Conservation (phyloP, 371 early-diverging fungal genomes). For the Apophysomyces ossiformis region DNA sequence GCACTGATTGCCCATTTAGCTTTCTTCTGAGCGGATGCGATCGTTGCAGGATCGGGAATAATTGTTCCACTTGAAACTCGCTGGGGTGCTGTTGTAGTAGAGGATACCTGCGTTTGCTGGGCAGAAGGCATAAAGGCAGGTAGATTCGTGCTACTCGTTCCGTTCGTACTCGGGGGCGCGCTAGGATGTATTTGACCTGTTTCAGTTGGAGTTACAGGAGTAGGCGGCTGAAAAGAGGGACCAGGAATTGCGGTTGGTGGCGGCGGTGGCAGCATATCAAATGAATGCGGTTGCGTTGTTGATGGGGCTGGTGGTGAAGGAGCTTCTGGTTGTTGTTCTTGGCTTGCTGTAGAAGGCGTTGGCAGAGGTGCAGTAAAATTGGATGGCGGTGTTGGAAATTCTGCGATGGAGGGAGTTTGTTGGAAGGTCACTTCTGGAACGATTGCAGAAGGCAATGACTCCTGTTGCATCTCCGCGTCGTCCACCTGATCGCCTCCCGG, state of each 20-base stretch:
- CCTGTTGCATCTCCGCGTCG: constrained; percentile 9
- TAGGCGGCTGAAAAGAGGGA: constrained; percentile 5
- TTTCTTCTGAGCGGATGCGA: constrained; percentile 82
- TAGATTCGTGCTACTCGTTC: neutral
- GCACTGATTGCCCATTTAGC: constrained; percentile 95
- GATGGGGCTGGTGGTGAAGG: constrained; percentile 25
- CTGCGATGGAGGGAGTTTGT: constrained; percentile 40
- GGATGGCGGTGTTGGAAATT: constrained; percentile 58
- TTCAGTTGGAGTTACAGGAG: too few relatives aligned
- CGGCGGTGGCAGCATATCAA: constrained; percentile 26
- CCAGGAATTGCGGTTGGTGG: constrained; percentile 12
- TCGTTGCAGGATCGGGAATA: constrained; percentile 58
- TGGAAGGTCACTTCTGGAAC: neutral
- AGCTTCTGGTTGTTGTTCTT: constrained; percentile 19
- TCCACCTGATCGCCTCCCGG: constrained; percentile 44
- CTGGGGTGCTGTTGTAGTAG: constrained; percentile 20
- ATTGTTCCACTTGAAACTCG: neutral
- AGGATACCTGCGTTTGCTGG: neutral
- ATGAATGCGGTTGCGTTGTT: constrained; percentile 25
- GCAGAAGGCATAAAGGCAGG: neutral
- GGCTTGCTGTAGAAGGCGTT: constrained; percentile 17
- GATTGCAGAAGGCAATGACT: neutral
- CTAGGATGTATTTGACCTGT: too few relatives aligned
- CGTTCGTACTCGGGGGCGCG: neutral
- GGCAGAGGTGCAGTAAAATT: constrained; percentile 51